These are phyloP conservation scores for Phylloporus sp. DNA, from an alignment of 768 basidiomycete genomes.

Conservation along the genomic window DNA sequence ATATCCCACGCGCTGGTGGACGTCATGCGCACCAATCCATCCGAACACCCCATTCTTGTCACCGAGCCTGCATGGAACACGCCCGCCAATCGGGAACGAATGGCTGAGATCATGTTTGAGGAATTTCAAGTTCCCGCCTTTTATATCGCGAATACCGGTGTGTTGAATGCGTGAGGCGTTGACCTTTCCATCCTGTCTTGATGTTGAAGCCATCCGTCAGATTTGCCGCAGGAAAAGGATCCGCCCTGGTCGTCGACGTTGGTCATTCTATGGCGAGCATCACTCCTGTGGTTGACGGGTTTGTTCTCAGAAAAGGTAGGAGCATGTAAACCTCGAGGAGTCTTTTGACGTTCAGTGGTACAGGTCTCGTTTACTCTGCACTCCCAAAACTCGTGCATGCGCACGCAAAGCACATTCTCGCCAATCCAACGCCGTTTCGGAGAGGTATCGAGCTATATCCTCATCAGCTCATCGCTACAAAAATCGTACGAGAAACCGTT, in stretches of 20 bases:
- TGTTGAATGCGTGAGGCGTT: conserved; percentile 77
- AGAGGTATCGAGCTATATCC: conserved; percentile 66
- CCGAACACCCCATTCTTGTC: conserved; percentile 87
- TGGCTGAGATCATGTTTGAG: conserved; percentile 98
- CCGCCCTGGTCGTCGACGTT: conserved; percentile 93
- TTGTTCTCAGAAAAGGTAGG: conserved; percentile 90
- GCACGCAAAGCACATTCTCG: conserved; percentile 66
- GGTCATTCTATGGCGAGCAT: conserved; percentile 87
- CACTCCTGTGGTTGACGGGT: conserved; percentile 95
- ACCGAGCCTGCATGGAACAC: conserved; percentile 99
- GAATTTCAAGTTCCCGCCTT: conserved; percentile 92
- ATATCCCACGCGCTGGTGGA: conserved; percentile 72
- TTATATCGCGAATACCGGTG: conserved; percentile 93
- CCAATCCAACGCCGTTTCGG: conserved; percentile 44
- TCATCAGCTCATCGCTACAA: conserved; percentile 86
- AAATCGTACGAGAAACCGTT: conserved; percentile 43
- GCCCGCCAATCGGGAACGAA: conserved; percentile 82
- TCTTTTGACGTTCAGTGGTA: not conserved
- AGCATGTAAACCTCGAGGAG: not conserved
- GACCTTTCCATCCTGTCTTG: not conserved
- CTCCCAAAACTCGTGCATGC: conserved; percentile 78
- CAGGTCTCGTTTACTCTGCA: conserved; percentile 74
- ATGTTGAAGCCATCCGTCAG: conserved; percentile 37
- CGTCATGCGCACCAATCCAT: conserved; percentile 67
- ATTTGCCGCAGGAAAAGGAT: conserved; percentile 94